A percentile compares a stretch with the other conserved stretches of the same genome.
Conservation (phyloP, 768 basidiomycete genomes). For the Boletus edulis region DNA sequence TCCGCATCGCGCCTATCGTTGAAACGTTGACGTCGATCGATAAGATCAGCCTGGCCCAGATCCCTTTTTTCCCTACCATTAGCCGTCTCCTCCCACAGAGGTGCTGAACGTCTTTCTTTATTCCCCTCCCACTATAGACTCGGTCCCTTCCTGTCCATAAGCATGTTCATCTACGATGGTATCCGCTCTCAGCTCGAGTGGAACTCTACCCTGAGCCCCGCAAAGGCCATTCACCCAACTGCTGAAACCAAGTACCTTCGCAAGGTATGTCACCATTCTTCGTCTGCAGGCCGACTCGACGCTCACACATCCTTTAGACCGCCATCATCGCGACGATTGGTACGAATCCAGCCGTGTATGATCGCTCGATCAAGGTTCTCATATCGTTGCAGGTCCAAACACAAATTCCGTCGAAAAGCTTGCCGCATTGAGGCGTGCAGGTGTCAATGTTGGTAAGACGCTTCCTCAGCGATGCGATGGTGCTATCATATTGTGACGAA, state of each 20-base stretch:
- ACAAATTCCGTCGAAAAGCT: conserved; percentile 91
- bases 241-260: conserved; percentile 83
- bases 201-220: conserved; percentile 79
- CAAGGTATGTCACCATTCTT: conserved; percentile 59
- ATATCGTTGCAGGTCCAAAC: conserved; percentile 71
- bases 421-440: conserved; percentile 77
- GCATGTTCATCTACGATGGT: conserved; percentile 56
- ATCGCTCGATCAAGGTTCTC: neutral
- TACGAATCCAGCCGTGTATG: conserved; percentile 31
- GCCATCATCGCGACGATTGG: conserved; percentile 99
- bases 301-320: conserved; percentile 54
- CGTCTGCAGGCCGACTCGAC: neutral
- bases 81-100: conserved; percentile 9
- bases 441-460: conserved; percentile 93
- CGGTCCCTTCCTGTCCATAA: conserved; percentile 4
- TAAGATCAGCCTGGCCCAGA: conserved; percentile 9
- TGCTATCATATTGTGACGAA: conserved; percentile 6
- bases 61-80: conserved; percentile 17
- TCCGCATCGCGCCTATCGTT: conserved; percentile 10
- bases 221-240: conserved; percentile 65
- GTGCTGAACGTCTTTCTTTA: conserved; percentile 12
- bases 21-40: too few species aligned
- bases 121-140: conserved; percentile 5
- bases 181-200: conserved; percentile 88
- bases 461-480: neutral